Percentiles rank a stretch among this genome's conserved stretches.
phyloP scores from a whole-genome alignment of 352 stramenopile genomes.

The Phytophthora cryptogea region DNA sequence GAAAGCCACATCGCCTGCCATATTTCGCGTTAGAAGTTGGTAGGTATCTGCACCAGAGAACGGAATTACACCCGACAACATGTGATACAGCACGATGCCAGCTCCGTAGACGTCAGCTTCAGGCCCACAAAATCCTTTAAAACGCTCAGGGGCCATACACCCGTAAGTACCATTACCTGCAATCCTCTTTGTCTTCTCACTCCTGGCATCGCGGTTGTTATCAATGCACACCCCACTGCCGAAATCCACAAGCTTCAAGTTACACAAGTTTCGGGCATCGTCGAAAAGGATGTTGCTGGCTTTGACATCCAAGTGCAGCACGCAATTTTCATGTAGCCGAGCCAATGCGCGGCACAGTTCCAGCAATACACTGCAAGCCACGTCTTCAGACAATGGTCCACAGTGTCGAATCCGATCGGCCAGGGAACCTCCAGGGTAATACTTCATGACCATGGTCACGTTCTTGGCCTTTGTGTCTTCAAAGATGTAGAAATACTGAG shows the following conservation, averaged over 20 bases:
- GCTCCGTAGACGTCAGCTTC: constrained; percentile 69
- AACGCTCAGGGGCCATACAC: constrained; percentile 71
- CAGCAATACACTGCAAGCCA: constrained; percentile 44
- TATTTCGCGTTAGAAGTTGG: constrained; percentile 69
- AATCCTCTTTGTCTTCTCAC: constrained; percentile 18
- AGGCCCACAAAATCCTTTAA: constrained; percentile 48
- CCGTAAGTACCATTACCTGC: constrained; percentile 47
- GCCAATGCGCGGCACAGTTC: constrained; percentile 53
- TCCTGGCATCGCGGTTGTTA: constrained; percentile 1
- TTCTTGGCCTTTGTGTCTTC: constrained; percentile 49
- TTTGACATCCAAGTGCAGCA: constrained; percentile 73
- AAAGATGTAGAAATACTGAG: constrained; percentile 65
- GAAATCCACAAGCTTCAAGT: constrained; percentile 76
- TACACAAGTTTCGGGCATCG: constrained; percentile 39
- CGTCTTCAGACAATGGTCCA: constrained; percentile 37
- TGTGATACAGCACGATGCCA: constrained; percentile 66
- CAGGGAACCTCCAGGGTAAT: constrained; percentile 60
- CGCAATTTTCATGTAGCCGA: constrained; percentile 51
- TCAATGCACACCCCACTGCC: constrained; percentile 43
- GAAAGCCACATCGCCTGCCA: constrained; percentile 57
- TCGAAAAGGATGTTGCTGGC: constrained; percentile 72
- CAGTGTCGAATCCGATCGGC: constrained; percentile 46
- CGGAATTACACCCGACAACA: constrained; percentile 55
- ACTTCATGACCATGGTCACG: constrained; percentile 69
- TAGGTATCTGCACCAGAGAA: constrained; percentile 49